Evolutionary conservation across 148 eudicot genomes (phyloP).

Genomic region (Nepenthes mirabilis): DNA sequence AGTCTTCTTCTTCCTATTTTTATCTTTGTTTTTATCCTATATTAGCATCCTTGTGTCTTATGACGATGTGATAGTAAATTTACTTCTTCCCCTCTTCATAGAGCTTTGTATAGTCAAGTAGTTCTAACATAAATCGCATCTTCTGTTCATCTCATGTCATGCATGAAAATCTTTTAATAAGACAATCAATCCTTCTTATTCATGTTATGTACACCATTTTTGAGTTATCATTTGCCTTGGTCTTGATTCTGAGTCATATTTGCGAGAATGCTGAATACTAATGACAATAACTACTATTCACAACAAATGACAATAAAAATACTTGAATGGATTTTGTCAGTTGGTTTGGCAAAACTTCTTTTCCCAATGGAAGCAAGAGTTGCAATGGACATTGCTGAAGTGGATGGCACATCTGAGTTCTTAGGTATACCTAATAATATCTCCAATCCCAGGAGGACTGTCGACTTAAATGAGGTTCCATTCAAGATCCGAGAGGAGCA

Average conservation of each 20-base stretch:
- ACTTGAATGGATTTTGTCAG: slow-evolving; percentile 26
- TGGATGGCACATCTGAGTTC: slow-evolving; percentile 74
- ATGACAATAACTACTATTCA: not conserved
- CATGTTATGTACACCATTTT: too few species aligned
- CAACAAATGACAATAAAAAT: not conserved
- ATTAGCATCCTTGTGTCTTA: too few species aligned
- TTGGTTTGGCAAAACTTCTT: slow-evolving; percentile 67
- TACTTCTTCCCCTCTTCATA: too few species aligned
- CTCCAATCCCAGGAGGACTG: slow-evolving; percentile 41
- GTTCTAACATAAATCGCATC: too few species aligned
- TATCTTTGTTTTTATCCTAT: too few species aligned
- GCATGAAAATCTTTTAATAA: too few species aligned
- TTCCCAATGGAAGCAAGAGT: slow-evolving; percentile 92
- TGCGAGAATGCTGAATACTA: not conserved
- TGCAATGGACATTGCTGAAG: slow-evolving; percentile 96
- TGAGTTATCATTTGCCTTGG: too few species aligned
- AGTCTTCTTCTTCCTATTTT: too few species aligned
- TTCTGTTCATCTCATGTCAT: too few species aligned
- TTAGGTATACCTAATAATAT: slow-evolving; percentile 26
- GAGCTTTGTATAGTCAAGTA: too few species aligned
- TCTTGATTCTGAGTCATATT: not conserved
- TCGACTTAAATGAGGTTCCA: slow-evolving; percentile 83
- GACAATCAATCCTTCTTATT: too few species aligned
- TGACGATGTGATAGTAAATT: too few species aligned
- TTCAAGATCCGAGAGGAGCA: slow-evolving; percentile 72